A percentile compares a stretch with the other conserved stretches of the same genome.
phyloP scores from a whole-genome alignment of 2,329 filamentous ascomycete species.

The Claviceps digitariae region DNA sequence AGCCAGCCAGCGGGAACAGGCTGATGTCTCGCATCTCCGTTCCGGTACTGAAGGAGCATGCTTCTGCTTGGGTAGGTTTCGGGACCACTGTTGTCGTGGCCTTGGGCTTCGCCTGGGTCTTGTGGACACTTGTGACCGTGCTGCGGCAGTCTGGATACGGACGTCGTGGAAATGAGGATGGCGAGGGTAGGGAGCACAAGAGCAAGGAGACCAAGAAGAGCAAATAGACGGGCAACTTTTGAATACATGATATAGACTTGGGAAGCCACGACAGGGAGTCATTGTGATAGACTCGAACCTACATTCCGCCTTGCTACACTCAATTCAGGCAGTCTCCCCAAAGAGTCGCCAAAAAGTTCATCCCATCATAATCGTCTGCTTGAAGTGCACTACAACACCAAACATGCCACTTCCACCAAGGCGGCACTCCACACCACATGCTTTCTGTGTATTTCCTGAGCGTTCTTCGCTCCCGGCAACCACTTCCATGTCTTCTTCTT shows the following conservation, averaged over 20 bases:
- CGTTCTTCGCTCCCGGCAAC: no score
- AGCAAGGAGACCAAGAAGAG: conserved; percentile 2
- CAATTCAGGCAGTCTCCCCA: no score
- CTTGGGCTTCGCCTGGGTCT: conserved; percentile 56
- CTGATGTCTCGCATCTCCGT: conserved; percentile 45
- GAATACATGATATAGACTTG: not conserved
- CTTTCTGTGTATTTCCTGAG: no score
- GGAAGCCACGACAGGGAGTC: not conserved
- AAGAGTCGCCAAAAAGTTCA: no score
- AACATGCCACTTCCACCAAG: no score
- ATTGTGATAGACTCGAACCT: not conserved
- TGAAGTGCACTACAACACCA: no score
- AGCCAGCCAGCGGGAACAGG: conserved; percentile 18
- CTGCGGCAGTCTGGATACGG: conserved; percentile 4
- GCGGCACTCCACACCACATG: no score
- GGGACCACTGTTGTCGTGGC: conserved; percentile 47
- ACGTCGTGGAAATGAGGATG: not conserved
- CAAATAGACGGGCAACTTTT: not conserved
- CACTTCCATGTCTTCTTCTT: no score
- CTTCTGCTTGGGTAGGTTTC: conserved; percentile 30
- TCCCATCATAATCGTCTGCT: no score
- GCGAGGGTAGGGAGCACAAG: not conserved
- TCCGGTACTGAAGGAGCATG: conserved; percentile 48
- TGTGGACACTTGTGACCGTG: conserved; percentile 38
- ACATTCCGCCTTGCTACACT: not conserved